phyloP scores from a whole-genome alignment of 202 grass and related monocot species.

The Schoenoplectus tabernaemontani region DNA sequence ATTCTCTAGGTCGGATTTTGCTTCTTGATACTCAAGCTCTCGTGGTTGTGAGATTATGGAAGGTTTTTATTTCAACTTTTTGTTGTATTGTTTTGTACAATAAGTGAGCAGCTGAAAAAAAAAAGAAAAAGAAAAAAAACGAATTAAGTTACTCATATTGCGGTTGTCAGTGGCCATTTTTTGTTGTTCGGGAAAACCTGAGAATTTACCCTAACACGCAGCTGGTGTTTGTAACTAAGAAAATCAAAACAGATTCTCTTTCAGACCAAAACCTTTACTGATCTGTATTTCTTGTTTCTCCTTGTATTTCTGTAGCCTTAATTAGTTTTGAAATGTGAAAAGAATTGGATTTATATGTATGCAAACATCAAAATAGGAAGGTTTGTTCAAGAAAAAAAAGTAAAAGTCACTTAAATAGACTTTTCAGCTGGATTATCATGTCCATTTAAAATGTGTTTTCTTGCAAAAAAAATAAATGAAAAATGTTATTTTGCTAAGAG shows the following conservation, averaged over 20 bases:
- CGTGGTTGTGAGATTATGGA: conserved; percentile 93
- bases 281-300: not conserved
- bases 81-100: not conserved
- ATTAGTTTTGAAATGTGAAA: not conserved
- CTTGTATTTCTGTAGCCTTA: not conserved
- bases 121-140: not conserved
- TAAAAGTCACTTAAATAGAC: not conserved
- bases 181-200: not conserved
- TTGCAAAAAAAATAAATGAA: not conserved
- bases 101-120: not conserved
- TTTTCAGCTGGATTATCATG: not conserved
- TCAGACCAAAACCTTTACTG: not conserved
- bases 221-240: not conserved
- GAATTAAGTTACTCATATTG: not conserved
- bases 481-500: not conserved
- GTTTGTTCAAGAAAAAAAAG: not conserved
- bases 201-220: not conserved
- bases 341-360: not conserved
- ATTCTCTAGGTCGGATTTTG: conserved; percentile 91
- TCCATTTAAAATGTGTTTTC: not conserved
- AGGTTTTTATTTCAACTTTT: conserved; percentile 40
- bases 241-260: not conserved
- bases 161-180: not conserved
- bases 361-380: not conserved
- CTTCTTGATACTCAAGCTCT: conserved; percentile 83